phyloP scores from a whole-genome alignment of 1,284 basidiomycete genomes.

The Ganoderma lingzhi region DNA sequence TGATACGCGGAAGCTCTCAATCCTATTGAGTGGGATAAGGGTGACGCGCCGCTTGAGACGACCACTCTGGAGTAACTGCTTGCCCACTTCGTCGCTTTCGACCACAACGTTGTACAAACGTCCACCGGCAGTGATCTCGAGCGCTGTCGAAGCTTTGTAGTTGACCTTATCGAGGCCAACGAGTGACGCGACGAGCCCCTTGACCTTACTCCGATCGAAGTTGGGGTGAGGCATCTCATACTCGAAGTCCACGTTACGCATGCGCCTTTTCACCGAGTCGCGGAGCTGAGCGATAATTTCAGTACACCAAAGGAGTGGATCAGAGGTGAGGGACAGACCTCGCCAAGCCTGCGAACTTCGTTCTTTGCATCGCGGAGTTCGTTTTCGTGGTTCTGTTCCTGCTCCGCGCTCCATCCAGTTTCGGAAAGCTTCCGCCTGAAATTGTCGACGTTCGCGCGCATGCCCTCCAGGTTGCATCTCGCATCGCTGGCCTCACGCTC shows the following conservation, averaged over 20 bases:
- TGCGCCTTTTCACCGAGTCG: conserved; percentile 73
- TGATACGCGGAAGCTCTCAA: conserved; percentile 75
- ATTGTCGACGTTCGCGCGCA: conserved; percentile 68
- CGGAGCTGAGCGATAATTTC: conserved; percentile 60
- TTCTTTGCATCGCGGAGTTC: conserved; percentile 65
- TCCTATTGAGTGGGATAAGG: conserved; percentile 95
- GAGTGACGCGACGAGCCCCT: conserved; percentile 92
- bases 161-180: conserved; percentile 79
- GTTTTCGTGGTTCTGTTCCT: conserved; percentile 73
- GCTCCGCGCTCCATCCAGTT: conserved; percentile 84
- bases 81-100: conserved; percentile 89
- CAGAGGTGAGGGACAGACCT: conserved; percentile 56
- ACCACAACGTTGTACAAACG: conserved; percentile 97
- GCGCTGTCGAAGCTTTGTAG: conserved; percentile 85
- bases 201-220: conserved; percentile 90
- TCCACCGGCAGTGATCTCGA: conserved; percentile 93
- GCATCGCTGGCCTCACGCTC: conserved; percentile 87
- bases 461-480: conserved; percentile 69
- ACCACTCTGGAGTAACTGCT: conserved; percentile 86
- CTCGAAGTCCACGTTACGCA: conserved; percentile 85
- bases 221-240: conserved; percentile 82
- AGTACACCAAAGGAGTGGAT: not conserved
- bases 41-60: conserved; percentile 91
- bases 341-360: conserved; percentile 66
- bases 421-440: conserved; percentile 62